Conservation (phyloP, 164 flowering plant species). For the Berberis vulgaris region DNA sequence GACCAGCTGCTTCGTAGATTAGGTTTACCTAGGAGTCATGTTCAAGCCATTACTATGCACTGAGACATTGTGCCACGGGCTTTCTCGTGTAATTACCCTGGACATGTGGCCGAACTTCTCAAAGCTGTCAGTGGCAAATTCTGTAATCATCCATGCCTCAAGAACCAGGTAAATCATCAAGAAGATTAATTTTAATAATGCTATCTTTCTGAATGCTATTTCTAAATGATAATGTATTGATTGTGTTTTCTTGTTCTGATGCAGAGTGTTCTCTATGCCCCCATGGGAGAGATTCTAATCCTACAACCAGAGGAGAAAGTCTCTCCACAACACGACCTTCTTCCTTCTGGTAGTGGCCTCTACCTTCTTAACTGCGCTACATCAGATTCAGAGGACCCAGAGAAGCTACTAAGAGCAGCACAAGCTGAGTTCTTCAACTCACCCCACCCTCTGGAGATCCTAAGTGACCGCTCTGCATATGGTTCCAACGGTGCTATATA, state of each 20-base stretch:
- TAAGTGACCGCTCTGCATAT: conserved; percentile 80
- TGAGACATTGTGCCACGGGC: conserved; percentile 97
- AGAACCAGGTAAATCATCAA: conserved; percentile 50
- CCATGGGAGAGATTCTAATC: conserved; percentile 87
- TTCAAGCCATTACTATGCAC: conserved; percentile 76
- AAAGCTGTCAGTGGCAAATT: conserved; percentile 85
- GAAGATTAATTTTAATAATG: too few species aligned
- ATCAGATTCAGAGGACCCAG: conserved; percentile 27
- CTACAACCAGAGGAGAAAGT: conserved; percentile 82
- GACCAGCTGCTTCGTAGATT: conserved; percentile 61
- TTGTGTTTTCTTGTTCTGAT: not conserved
- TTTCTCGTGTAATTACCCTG: conserved; percentile 84
- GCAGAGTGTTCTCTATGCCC: conserved; percentile 76
- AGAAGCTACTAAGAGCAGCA: conserved; percentile 59
- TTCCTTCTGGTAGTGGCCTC: conserved; percentile 86
- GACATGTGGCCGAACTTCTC: conserved; percentile 72
- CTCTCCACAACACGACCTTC: conserved; percentile 89
- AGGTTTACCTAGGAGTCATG: conserved; percentile 71
- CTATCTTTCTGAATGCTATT: too few species aligned
- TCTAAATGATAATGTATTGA: too few species aligned
- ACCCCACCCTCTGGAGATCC: conserved; percentile 92
- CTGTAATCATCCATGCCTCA: conserved; percentile 76
- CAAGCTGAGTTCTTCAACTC: conserved; percentile 58
- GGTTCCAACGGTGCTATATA: conserved; percentile 82
- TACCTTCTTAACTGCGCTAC: conserved; percentile 36